phyloP scores from a whole-genome alignment of 305 asterid genomes.

The Galium porrigens region DNA sequence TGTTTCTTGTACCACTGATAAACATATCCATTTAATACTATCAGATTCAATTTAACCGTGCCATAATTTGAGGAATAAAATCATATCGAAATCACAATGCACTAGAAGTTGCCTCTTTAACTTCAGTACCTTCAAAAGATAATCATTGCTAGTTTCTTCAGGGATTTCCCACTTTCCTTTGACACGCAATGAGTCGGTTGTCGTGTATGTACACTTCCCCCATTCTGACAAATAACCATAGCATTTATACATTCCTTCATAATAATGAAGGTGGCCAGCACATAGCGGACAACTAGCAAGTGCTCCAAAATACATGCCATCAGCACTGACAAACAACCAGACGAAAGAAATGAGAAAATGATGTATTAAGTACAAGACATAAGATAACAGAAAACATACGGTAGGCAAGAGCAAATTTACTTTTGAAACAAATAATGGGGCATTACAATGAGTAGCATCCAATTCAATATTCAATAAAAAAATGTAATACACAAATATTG shows the following conservation, averaged over 20 bases:
- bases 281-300: conserved; percentile 68
- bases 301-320: conserved; percentile 86
- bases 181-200: conserved; percentile 53
- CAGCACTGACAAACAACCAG: conserved; percentile 45
- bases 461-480: not conserved
- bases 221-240: conserved; percentile 71
- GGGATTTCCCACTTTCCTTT: conserved; percentile 89
- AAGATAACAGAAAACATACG: conserved; percentile 1
- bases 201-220: conserved; percentile 74
- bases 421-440: too few relatives aligned
- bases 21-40: conserved; percentile 17
- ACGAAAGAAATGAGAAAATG: conserved; percentile 9
- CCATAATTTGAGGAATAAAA: conserved; percentile 4
- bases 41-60: conserved; percentile 7
- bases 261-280: conserved; percentile 60
- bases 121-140: conserved; percentile 59
- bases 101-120: conserved; percentile 10
- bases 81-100: conserved; percentile 1
- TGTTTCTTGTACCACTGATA: conserved; percentile 87
- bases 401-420: too few relatives aligned
- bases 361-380: not conserved
- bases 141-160: conserved; percentile 48
- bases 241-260: conserved; percentile 71
- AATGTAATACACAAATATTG: not conserved
- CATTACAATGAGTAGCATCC: not conserved